A percentile compares a stretch with the other conserved stretches of the same genome.
Evolutionary conservation across 306 rosid genomes (phyloP).

Genomic region (Astragalus glycyphyllos): DNA sequence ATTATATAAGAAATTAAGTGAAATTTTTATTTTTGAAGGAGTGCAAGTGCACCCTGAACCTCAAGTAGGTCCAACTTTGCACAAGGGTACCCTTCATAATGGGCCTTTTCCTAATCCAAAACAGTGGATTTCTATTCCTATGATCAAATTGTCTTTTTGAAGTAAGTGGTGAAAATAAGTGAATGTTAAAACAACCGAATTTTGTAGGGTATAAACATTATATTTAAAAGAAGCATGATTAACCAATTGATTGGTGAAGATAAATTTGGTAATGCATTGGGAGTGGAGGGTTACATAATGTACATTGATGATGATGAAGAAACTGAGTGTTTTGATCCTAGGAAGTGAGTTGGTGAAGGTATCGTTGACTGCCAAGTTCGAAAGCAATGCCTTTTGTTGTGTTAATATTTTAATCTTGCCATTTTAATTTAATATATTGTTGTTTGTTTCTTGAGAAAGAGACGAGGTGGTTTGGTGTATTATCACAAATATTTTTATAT

Average conservation of each 20-base stretch:
- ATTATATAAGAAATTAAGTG: too few relatives aligned
- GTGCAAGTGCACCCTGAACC: too few relatives aligned
- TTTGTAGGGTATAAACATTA: neutral
- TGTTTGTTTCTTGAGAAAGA: slow-evolving; percentile 54
- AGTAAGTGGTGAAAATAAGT: slow-evolving; percentile 18
- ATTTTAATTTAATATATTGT: slow-evolving; percentile 22
- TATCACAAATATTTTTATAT: slow-evolving; percentile 31
- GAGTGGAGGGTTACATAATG: slow-evolving; percentile 12
- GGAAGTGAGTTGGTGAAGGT: slow-evolving; percentile 60
- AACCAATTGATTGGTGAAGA: slow-evolving; percentile 20
- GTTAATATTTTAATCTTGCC: slow-evolving; percentile 26
- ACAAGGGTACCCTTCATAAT: too few relatives aligned
- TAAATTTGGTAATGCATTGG: slow-evolving; percentile 17
- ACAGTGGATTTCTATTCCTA: too few relatives aligned
- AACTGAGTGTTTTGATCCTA: slow-evolving; percentile 45
- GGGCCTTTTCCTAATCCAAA: too few relatives aligned
- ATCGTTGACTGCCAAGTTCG: slow-evolving; percentile 57
- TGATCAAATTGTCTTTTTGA: neutral
- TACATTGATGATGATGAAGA: slow-evolving; percentile 44
- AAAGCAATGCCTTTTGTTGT: slow-evolving; percentile 51
- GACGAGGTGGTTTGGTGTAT: slow-evolving; percentile 44
- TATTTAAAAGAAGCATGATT: neutral
- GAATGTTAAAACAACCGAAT: slow-evolving; percentile 11
- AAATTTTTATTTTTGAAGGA: too few relatives aligned
- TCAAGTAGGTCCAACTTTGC: too few relatives aligned